Evolutionary conservation across 2,329 filamentous ascomycete species (phyloP).

Genomic region (Leptosphaerulina australis): DNA sequence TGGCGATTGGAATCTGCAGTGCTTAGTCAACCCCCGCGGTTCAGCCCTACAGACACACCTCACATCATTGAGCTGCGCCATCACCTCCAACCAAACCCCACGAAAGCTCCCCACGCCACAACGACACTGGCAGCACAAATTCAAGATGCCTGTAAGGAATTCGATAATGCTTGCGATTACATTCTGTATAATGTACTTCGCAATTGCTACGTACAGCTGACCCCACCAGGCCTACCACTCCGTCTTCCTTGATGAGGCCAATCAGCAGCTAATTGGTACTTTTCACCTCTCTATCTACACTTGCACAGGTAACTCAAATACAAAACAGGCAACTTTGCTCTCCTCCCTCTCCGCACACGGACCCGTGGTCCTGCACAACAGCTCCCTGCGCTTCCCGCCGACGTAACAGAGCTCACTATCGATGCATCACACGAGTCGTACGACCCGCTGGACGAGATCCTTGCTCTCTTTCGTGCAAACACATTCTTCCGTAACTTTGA

Average conservation of each 20-base stretch:
- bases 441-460: slow-evolving; percentile 93
- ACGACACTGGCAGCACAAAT: slow-evolving; percentile 24
- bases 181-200: background rate
- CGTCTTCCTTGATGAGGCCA: slow-evolving; percentile 85
- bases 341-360: slow-evolving; percentile 91
- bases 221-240: slow-evolving; percentile 88
- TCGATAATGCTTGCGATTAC: background rate
- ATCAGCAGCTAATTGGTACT: slow-evolving; percentile 68
- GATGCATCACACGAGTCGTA: slow-evolving; percentile 92
- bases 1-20: slow-evolving; percentile 24
- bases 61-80: slow-evolving; percentile 35
- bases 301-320: background rate
- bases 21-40: slow-evolving; percentile 39
- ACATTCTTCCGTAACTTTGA: slow-evolving; percentile 99
- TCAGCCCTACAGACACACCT: slow-evolving; percentile 45
- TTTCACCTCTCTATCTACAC: background rate
- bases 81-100: slow-evolving; percentile 36
- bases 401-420: slow-evolving; percentile 62
- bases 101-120: slow-evolving; percentile 23
- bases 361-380: slow-evolving; percentile 94
- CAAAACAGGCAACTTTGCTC: slow-evolving; percentile 80
- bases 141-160: slow-evolving; percentile 56
- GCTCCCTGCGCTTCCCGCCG: slow-evolving; percentile 64
- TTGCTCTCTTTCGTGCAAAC: slow-evolving; percentile 93
- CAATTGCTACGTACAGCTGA: slow-evolving; percentile 21